Percentiles rank a stretch among this genome's conserved stretches.
Evolutionary conservation across 345 rosid genomes (phyloP).

Genomic region (Toxicodendron radicans): DNA sequence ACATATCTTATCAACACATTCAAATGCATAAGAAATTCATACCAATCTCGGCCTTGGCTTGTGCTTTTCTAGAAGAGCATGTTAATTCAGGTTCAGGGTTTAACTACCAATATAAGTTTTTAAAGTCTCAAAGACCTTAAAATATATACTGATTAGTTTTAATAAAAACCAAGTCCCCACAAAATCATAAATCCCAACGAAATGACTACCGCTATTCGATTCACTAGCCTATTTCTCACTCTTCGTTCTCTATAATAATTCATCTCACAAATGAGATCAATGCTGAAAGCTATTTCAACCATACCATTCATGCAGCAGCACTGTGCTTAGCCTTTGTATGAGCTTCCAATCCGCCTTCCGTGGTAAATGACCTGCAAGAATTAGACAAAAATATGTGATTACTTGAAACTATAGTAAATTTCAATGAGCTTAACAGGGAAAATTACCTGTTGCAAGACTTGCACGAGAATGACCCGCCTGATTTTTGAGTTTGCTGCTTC

Average conservation of each 20-base stretch:
- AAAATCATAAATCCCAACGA: no score
- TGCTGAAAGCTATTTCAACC: not conserved
- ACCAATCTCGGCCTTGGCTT: no score
- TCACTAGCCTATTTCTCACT: not conserved
- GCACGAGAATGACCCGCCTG: conserved; percentile 48
- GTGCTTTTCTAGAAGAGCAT: no score
- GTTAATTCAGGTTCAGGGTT: no score
- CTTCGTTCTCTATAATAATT: not conserved
- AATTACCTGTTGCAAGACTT: conserved; percentile 59
- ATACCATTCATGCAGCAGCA: conserved; percentile 32
- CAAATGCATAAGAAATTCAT: no score
- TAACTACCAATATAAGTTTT: no score
- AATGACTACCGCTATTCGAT: no score
- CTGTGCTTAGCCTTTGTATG: conserved; percentile 83
- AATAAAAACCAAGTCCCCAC: no score
- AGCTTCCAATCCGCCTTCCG: conserved; percentile 68
- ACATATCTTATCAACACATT: no score
- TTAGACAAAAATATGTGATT: not conserved
- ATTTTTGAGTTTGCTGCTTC: conserved; percentile 51
- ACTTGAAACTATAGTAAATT: not conserved
- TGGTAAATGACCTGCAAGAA: conserved; percentile 51
- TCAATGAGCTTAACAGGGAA: not conserved
- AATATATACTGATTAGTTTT: no score
- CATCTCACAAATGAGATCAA: not conserved
- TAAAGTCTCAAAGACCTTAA: no score